Evolutionary conservation across 768 basidiomycete species (phyloP).

Genomic region (Lentinula edodes): DNA sequence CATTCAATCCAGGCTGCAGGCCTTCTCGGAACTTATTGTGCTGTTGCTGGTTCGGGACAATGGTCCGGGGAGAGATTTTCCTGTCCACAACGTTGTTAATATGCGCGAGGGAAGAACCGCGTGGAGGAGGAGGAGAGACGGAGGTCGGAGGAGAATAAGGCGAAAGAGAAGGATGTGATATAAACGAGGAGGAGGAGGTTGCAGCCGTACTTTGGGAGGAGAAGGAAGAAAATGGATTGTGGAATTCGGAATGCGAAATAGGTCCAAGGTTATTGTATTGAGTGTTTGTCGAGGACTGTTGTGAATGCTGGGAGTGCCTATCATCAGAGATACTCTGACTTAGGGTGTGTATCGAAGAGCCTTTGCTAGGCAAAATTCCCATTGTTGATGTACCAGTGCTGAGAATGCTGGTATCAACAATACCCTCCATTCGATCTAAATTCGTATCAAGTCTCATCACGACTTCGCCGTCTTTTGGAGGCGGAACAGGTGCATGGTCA

Average conservation of each 20-base stretch:
- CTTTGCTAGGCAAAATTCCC: conserved; percentile 14
- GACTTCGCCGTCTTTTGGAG: conserved; percentile 24
- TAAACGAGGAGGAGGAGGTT: conserved; percentile 27
- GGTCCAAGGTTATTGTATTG: conserved; percentile 15
- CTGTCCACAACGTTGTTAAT: conserved; percentile 15
- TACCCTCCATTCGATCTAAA: conserved; percentile 75
- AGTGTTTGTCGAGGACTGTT: conserved; percentile 28
- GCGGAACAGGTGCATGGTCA: conserved; percentile 23
- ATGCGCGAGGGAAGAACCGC: conserved; percentile 11
- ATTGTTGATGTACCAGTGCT: conserved; percentile 14
- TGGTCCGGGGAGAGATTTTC: conserved; percentile 51
- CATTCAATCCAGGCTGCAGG: neutral
- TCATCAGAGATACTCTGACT: conserved; percentile 31
- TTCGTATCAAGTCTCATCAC: conserved; percentile 58
- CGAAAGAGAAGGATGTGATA: conserved; percentile 34
- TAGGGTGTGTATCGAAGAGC: conserved; percentile 12
- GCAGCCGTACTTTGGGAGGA: neutral
- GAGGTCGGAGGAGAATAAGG: conserved; percentile 20
- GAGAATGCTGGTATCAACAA: conserved; percentile 48
- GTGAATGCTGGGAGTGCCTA: conserved; percentile 32
- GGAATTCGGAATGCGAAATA: conserved; percentile 27
- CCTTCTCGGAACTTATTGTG: conserved; percentile 1
- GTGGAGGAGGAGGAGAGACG: conserved; percentile 15
- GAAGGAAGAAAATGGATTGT: conserved; percentile 33
- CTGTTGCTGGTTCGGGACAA: conserved; percentile 14